Conservation (phyloP, 257 asterid species). For the Plantago elongata region DNA sequence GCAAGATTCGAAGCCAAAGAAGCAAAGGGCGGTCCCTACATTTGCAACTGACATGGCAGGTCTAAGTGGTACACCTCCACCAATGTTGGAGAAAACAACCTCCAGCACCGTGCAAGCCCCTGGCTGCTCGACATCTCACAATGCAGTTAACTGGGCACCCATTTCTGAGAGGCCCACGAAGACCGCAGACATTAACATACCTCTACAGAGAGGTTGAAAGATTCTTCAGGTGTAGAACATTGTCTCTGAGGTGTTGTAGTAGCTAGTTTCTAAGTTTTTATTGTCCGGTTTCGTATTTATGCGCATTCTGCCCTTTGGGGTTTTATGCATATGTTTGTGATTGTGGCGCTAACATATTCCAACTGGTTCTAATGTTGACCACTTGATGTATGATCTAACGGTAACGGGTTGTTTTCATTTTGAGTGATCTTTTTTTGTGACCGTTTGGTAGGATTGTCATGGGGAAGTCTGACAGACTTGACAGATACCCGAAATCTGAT, state of each 20-base stretch:
- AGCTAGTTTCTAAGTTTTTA: not conserved
- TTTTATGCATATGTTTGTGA: not conserved
- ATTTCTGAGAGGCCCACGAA: conserved; percentile 41
- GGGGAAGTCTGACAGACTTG: too few species aligned
- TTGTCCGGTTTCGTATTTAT: not conserved
- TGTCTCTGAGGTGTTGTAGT: not conserved
- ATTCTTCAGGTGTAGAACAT: not conserved
- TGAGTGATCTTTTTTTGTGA: too few species aligned
- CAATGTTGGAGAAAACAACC: conserved; percentile 31
- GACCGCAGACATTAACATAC: conserved; percentile 59
- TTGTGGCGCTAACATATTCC: not conserved
- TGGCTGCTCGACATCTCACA: conserved; percentile 31
- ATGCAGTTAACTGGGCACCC: conserved; percentile 34
- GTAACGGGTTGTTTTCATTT: too few species aligned
- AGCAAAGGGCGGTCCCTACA: conserved; percentile 39
- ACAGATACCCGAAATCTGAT: too few species aligned
- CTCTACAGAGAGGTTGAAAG: conserved; percentile 48
- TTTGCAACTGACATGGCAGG: conserved; percentile 21
- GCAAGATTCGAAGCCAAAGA: conserved; percentile 56
- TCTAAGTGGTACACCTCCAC: conserved; percentile 28
- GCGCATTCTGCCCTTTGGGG: too few species aligned
- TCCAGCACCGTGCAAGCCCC: conserved; percentile 29
- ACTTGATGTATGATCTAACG: too few species aligned
- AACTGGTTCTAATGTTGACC: too few species aligned
- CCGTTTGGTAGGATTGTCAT: too few species aligned